phyloP scores from a whole-genome alignment of 2,329 filamentous ascomycete species.

The Xylariaceae sp. region DNA sequence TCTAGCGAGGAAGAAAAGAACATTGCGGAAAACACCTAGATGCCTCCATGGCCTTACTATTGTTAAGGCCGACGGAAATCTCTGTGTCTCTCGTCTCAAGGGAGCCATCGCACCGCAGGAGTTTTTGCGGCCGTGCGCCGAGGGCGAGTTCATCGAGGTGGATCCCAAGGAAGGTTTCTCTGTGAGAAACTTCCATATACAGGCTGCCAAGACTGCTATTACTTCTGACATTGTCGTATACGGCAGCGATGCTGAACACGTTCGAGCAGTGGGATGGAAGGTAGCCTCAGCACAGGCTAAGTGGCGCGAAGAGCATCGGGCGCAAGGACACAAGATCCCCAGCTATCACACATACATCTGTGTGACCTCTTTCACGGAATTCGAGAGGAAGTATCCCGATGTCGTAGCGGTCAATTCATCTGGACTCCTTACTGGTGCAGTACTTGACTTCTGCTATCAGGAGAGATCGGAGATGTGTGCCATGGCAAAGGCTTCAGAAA shows the following conservation, averaged over 20 bases:
- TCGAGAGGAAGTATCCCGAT: conserved; percentile 64
- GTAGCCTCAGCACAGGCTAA: conserved; percentile 71
- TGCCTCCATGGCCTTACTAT: conserved; percentile 78
- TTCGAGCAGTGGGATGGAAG: conserved; percentile 59
- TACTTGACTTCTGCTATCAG: conserved; percentile 84
- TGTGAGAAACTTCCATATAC: conserved; percentile 95
- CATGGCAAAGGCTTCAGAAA: conserved; percentile 87
- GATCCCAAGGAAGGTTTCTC: conserved; percentile 91
- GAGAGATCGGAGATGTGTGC: conserved; percentile 88
- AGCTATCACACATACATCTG: conserved; percentile 82
- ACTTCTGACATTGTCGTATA: conserved; percentile 93
- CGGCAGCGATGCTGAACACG: conserved; percentile 61
- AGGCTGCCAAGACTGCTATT: conserved; percentile 79
- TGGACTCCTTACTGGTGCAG: conserved; percentile 67
- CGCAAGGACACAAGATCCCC: conserved; percentile 49
- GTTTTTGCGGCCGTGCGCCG: conserved; percentile 53
- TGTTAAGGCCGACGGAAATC: conserved; percentile 82
- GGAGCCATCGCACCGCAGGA: conserved; percentile 81
- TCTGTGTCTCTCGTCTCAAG: conserved; percentile 70
- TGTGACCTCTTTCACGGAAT: conserved; percentile 57
- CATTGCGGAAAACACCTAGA: conserved; percentile 63
- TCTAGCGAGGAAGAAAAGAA: conserved; percentile 66
- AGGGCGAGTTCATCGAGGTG: conserved; percentile 67
- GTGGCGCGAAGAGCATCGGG: conserved; percentile 63
- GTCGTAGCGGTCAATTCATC: conserved; percentile 70